Conservation (phyloP, 768 basidiomycete genomes). For the Crucibulum laeve region DNA sequence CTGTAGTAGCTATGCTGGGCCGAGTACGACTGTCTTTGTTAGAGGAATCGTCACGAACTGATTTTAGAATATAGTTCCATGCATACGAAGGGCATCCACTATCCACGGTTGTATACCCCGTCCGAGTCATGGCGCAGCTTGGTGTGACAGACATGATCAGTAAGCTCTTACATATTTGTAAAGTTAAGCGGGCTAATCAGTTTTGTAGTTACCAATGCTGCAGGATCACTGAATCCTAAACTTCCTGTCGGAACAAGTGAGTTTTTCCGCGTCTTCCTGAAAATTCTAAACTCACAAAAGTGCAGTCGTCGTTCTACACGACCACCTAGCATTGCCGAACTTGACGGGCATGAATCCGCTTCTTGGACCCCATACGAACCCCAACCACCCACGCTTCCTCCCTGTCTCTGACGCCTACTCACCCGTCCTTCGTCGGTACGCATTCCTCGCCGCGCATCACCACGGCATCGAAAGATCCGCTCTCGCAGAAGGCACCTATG, state of each 20-base stretch:
- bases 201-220: conserved; percentile 77
- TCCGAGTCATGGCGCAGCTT: conserved; percentile 72
- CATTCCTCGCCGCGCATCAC: conserved; percentile 67
- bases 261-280: conserved; percentile 13
- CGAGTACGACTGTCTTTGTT: conserved; percentile 42
- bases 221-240: conserved; percentile 72
- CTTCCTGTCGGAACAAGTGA: conserved; percentile 79
- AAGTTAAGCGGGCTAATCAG: not conserved
- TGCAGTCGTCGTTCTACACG: conserved; percentile 77
- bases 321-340: conserved; percentile 80
- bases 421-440: conserved; percentile 58
- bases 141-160: conserved; percentile 76
- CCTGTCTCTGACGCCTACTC: conserved; percentile 86
- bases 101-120: conserved; percentile 68
- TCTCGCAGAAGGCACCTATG: conserved; percentile 79
- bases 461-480: conserved; percentile 50
- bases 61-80: conserved; percentile 56
- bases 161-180: conserved; percentile 27
- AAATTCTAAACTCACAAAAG: conserved; percentile 8
- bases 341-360: conserved; percentile 75
- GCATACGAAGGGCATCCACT: conserved; percentile 80
- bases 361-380: conserved; percentile 63
- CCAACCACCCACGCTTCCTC: conserved; percentile 68
- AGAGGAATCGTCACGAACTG: not conserved
- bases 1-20: conserved; percentile 89